Base-by-base conservation (phyloP, 306 rosid genomes). In the Spatholobus suberectus region DNA sequence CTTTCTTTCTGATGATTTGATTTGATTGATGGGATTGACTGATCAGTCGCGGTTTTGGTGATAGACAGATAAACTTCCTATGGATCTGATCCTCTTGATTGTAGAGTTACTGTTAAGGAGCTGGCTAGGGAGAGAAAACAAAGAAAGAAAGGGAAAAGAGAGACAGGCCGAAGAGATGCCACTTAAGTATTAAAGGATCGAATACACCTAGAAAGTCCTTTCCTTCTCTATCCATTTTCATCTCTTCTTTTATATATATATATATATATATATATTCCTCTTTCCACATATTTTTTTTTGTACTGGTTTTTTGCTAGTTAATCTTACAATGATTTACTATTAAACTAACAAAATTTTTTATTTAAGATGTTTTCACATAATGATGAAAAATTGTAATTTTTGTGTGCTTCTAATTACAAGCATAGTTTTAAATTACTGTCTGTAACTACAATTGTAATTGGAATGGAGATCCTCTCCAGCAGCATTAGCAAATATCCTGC, bases 1-100 rank as follows among this genome's bases (percentile, higher is more conserved):
- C 68, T 69, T 34, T 82, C 35, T n/a, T 82, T 29, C 26, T 81
- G 43, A 8, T 58, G 77, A 44, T 77, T 83, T 88, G 95, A 87
- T 88, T 83, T 90, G 98, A 91, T 91, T 89, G 98, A 95, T 95
- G 92, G 93, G 97, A 90, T 83, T 86, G 97, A 91, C 94, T 85
- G 86, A 84, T 93, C 84, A 91, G 85, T 82, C 70, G 68, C 67
- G 87, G 77, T 72, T 77, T 78, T 38, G 86, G 74, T 70, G 91
- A 84, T 82, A 41, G 91, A 88, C 79, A 84, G 88, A 82, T 83
- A 83, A 76, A 47, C 89, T 81, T 81, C 88, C 87, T 76, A 80
- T 79, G 87, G 82, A 80, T 87, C 84, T 87, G 89, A 86, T 89
- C 84, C 79, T 82, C 80, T 85, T 85, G 81, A 15, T 89, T 78